Base-by-base conservation (phyloP, 441 rosid genomes). In the Raphanus hybrid region DNA sequence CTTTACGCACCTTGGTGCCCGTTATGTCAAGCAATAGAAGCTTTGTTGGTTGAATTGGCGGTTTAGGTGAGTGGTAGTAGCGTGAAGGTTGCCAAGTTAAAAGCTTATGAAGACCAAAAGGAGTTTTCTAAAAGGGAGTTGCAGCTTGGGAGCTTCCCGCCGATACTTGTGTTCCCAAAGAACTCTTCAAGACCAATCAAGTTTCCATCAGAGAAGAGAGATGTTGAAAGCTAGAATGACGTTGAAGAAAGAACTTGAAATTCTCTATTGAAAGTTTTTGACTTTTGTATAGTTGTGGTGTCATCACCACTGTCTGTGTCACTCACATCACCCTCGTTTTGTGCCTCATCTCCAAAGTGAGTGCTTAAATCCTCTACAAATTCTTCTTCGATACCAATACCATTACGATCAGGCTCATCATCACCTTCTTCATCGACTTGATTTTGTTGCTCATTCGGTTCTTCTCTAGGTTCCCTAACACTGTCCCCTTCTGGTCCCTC, bases 1-100 rank as follows among this genome's bases (percentile, higher is more conserved):
- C 90, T 89, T 32, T 94, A 94, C 32, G 99, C 99, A 5, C 99
- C 98, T 0, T 94, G 99, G 99, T 94, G 99, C 89, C 97, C 61
- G 3, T 94, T 87, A 67, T 92, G 98, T 86, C 97, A 90, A 83
- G 98, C 91, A 37, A 90, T 92, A 97, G 98, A 94, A 75, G 83
- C 65, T 68, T 90, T 97, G 0, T 94, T 87, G 5, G 78, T 90
- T 32, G 89, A 92, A 54, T 80, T 94, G 84, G 94, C 97, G 0
- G 90, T 89, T 73, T 88, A 91, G 77, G 68, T 94, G 74, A 85
- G 77, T 0, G 96, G 92, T 18, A 83, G 75, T 1, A 93, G 97
- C 1, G 91, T 92, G 72, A 92, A 91, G 85, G 97, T 94, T 3
- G 97, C 91, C 0, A 92, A 92, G 83, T 94, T 94, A 85, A 85